Conservation (phyloP, 164 flowering plant genomes). For the Amborella trichopoda region DNA sequence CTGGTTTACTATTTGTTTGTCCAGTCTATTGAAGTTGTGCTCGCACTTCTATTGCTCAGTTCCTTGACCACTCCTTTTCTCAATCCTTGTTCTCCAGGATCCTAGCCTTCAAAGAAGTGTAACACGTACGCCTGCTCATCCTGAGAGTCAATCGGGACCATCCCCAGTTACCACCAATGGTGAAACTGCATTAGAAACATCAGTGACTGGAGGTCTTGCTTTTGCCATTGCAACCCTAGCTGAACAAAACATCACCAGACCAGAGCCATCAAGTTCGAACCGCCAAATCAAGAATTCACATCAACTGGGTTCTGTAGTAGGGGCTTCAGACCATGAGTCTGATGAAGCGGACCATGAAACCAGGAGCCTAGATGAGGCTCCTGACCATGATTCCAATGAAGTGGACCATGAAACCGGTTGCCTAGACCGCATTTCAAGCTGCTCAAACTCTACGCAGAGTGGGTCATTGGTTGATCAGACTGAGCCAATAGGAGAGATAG, state of each 20-base stretch:
- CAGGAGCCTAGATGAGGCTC: slow-evolving; percentile 7
- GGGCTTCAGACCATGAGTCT: slow-evolving; percentile 1
- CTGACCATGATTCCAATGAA: too few species aligned
- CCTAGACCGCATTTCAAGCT: too few species aligned
- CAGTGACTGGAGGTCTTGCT: slow-evolving; percentile 13
- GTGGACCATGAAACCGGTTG: too few species aligned
- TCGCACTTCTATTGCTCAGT: too few species aligned
- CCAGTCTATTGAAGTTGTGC: too few species aligned
- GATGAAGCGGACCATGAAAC: slow-evolving; percentile 9
- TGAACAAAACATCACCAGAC: slow-evolving; percentile 7
- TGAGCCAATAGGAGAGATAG: too few species aligned
- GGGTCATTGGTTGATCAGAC: too few species aligned
- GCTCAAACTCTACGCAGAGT: too few species aligned
- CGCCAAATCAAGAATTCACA: background rate
- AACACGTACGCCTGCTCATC: too few species aligned
- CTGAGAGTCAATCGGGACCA: slow-evolving; percentile 2
- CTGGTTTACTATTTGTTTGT: too few species aligned
- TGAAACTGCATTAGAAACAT: slow-evolving; percentile 2
- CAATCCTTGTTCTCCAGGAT: slow-evolving; percentile 6
- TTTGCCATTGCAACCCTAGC: slow-evolving; percentile 17
- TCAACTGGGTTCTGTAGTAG: slow-evolving; percentile 1
- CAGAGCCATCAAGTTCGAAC: slow-evolving; percentile 3
- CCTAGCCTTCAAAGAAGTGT: slow-evolving; percentile 5
- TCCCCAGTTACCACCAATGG: slow-evolving; percentile 1
- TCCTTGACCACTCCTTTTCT: too few species aligned